Evolutionary conservation across 768 basidiomycete genomes (phyloP).

Genomic region (Boletellus emodensis): DNA sequence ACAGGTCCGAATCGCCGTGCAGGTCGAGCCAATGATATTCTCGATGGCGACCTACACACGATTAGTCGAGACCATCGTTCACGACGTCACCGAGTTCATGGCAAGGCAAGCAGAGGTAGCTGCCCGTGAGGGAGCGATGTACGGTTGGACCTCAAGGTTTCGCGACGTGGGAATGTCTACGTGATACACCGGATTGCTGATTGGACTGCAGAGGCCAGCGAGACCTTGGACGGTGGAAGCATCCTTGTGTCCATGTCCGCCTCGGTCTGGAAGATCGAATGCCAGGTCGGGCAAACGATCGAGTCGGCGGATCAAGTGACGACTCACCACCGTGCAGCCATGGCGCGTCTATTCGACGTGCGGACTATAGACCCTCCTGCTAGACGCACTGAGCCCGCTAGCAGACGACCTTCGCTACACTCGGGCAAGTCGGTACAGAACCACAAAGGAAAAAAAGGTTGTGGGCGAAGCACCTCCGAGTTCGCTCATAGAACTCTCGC

Average conservation of each 20-base stretch:
- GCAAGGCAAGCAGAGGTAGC: slow-evolving; percentile 36
- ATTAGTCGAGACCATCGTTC: slow-evolving; percentile 39
- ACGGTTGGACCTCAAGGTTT: neutral
- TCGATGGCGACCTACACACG: slow-evolving; percentile 33
- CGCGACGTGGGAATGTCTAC: slow-evolving; percentile 1
- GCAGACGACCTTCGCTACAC: too few relatives aligned
- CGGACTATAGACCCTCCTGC: too few relatives aligned
- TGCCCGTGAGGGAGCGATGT: slow-evolving; percentile 40
- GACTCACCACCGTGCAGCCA: slow-evolving; percentile 55
- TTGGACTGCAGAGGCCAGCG: neutral
- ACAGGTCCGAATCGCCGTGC: too few relatives aligned
- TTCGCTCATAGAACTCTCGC: too few relatives aligned
- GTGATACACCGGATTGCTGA: neutral
- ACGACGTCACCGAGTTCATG: slow-evolving; percentile 42
- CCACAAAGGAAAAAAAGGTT: too few relatives aligned
- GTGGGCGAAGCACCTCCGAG: too few relatives aligned
- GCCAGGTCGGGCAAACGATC: slow-evolving; percentile 40
- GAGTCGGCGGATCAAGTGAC: slow-evolving; percentile 40
- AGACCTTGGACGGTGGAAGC: neutral
- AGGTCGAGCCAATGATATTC: too few relatives aligned
- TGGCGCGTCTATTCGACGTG: too few relatives aligned
- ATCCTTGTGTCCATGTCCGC: slow-evolving; percentile 40
- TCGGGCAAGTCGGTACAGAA: too few relatives aligned
- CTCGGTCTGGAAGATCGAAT: slow-evolving; percentile 49
- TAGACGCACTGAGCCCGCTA: too few relatives aligned